Conservation (phyloP, 2,329 filamentous ascomycete species). For the Fusarium bulbicola region DNA sequence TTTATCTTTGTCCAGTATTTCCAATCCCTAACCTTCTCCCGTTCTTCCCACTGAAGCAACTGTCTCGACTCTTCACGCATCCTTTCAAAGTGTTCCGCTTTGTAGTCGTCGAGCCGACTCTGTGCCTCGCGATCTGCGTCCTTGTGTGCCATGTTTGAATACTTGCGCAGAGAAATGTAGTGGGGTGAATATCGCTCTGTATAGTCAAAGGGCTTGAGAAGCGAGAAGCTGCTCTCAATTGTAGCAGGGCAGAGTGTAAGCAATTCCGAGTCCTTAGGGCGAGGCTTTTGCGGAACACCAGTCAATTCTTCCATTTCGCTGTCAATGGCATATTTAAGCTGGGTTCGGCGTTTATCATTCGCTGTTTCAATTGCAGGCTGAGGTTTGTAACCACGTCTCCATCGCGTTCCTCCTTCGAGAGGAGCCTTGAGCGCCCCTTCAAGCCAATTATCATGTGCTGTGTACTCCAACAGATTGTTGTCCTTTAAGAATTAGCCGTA, state of each 20-base stretch:
- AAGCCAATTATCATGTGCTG: neutral
- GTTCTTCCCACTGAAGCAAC: neutral
- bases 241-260: neutral
- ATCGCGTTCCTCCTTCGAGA: no score
- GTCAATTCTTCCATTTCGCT: neutral
- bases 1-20: neutral
- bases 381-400: no score
- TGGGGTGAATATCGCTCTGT: neutral
- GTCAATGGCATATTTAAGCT: neutral
- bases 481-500: no score
- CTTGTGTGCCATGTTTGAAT: neutral
- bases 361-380: neutral
- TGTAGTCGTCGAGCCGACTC: neutral
- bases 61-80: neutral
- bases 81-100: neutral
- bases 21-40: fast-evolving
- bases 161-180: neutral
- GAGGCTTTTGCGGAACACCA: neutral
- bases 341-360: fast-evolving
- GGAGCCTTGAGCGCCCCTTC: neutral
- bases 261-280: neutral
- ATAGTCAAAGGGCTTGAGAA: neutral
- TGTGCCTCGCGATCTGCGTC: neutral
- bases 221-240: neutral
- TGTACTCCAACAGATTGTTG: neutral